Base-by-base conservation (phyloP, 768 basidiomycete genomes). In the Termitomyces bulborhizus region DNA sequence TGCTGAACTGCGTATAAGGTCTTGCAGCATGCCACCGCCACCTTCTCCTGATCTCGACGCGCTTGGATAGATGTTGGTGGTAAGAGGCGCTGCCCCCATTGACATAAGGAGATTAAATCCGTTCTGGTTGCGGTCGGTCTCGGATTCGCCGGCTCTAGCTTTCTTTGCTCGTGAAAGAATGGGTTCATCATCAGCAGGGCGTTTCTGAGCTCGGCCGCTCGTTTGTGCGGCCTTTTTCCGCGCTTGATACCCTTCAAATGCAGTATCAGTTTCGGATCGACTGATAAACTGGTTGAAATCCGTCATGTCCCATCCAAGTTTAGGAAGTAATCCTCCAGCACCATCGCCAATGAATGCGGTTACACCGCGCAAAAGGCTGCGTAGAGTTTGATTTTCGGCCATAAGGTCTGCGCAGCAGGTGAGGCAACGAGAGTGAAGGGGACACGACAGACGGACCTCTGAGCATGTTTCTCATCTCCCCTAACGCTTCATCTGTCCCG, bases 221-320 rank as follows among this genome's bases (percentile, higher is more conserved):
- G 69, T 43, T 16, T 70, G 62, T 32, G 66, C 54, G 9, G 62
- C 62, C 57, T 77, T 78, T 68, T 86, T 94, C 60, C 92, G 83
- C 4, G 77, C 62, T 58, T 91, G 86, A 63, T 87, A 94, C 50
- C 91, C 86, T 65, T 96, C 93, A 79, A 88, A 93, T 36, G 93
- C 93, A 1, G 92, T 93, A 65, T 96, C 94, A 0, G 93, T 94
- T 72, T 97, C 94, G 0, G 88, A 82, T 62, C 84, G 85, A 70
- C 89, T 92, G 59, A 96, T 74, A 60, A 86, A 90, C 47, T 80
- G 83, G 59, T 88, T 85, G 66, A 95, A 93, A 64, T 90, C 88
- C 44, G 80, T 74, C 64, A 81, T 64, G 31, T 86, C 80, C 82
- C 89, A 93, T 24, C 91, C 91, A 11, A 93, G 77, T 65, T 88